Base-by-base conservation (phyloP, 2,329 filamentous ascomycete genomes). In the Truncatella angustata region DNA sequence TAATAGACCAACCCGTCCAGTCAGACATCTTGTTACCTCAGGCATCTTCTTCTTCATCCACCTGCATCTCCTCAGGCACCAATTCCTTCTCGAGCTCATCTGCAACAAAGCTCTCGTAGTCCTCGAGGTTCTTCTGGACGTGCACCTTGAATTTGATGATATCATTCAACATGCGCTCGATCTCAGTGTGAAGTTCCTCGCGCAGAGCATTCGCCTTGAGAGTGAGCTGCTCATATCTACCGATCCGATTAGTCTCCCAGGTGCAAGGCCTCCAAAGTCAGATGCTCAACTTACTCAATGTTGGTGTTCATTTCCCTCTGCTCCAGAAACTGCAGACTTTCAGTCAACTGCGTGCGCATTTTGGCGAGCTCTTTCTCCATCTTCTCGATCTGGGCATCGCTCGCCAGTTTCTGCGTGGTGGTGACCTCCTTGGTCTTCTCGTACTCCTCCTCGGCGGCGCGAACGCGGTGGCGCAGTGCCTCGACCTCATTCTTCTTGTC, bases 131-230 rank as follows among this genome's bases (percentile, higher is more conserved):
- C 73, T 91, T 92, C 70, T 99, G 94, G 48, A 99, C 80, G 65
- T 97, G 92, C 58, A 99, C 90, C 75, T 99, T 99, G 82, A 99
- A 97, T 65, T 95, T 92, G 75, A 97, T 96, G 56, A 97, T 88
- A 66, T 97, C 92, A 73, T 97, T 96, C 54, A 99, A 76, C 83
- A 97, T 96, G 62, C 86, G 87, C 73, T 97, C 94, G 63, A 97
- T 90, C 69, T 97, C 92, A 0, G 91, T 96, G 70, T 99, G 94
- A n/a, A 99, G 79, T 68, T 97, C 92, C 69, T 99, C 94, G n/a
- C 94, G 85, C 21, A 97, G 79, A 1, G 90, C 77, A 58, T 90
- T 90, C 44, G 90, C 90, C 28, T 85, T 84, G 50, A 96, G 82
- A n/a, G 88, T 91, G 44, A 97, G 76, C 67, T 97, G 91, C 66